Evolutionary conservation across 2,329 filamentous ascomycete species (phyloP), one percentile per base, ranked within the genome.

Genomic region (Fusarium pseudonygamai): DNA sequence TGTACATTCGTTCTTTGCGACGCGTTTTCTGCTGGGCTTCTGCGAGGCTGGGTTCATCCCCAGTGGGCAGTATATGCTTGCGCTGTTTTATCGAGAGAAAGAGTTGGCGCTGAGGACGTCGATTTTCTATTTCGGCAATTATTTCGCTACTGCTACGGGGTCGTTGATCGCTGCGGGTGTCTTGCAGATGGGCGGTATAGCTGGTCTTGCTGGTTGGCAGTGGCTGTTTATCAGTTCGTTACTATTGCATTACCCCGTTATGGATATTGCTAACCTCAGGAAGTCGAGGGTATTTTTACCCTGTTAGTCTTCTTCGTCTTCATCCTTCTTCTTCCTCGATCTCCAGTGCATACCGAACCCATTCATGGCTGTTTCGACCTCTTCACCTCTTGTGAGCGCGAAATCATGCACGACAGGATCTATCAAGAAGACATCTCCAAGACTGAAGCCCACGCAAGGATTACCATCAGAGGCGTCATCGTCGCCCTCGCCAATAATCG

Each of bases 101-200:
- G 73, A 75, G 4, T 13, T 75, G 13, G 73, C 74, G 4, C 3
- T 64, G 9, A 46, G 74, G 2, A 74, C 68, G 0, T 59, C 74
- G 6, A 64, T 72, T 3, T 75, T 75, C 2, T 75, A 75, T 26
- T 75, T 75, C 13, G 73, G 74, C 3, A 75, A 75, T 18, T 75
- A 75, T n/a, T 72, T 62, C n/a, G 73, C 73, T 4, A 72, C 73
- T 5, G 71, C 74, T 0, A 75, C 71, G 2, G 73, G 74, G 0
- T 72, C 64, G 0, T 5, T 75, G 14, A 70, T 75, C 8, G 74
- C 74, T 0, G 71, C 74, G 0, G 74, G 73, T 2, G 59, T 76
- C 8, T 56, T 76, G 5, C 64, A 74, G 15, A 75, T 76, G 73
- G 71, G 64, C 6, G 74, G 74, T 2, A 64, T 66, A 2, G 55